Base-by-base conservation (phyloP, 495 filamentous ascomycete species). In the Saxispiralis lemnorum region DNA sequence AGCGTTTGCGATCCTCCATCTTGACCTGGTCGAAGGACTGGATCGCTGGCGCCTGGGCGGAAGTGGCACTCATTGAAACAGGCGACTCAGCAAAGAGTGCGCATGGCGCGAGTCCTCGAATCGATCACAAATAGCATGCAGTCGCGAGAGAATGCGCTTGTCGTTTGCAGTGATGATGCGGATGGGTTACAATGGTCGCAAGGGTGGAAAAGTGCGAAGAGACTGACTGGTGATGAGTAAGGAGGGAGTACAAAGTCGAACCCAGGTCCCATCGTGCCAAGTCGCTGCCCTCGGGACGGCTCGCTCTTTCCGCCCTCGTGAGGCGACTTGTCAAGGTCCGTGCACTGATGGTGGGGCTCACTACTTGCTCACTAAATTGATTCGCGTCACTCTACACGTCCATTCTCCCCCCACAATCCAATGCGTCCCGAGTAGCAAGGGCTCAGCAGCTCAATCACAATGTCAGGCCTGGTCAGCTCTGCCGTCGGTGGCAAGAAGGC, bases 1-100 rank as follows among this genome's bases (percentile, higher is more conserved):
- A 78, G 73, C 85, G 75, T 70, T 93, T 94, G 75, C 86, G 83
- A 69, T 93, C 84, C 69, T 94, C 86, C 86, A 93, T 93, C 72
- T 85, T 93, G 72, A 78, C 68, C 63, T 76, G 70, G 69, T 36
- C 72, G 66, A 73, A 65, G 57, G 76, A 66, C 66, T 73, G 71
- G 70, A 81, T 19, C 38, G 50, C 72, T 64, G 78, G 69, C 62
- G 77, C 69, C 59, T 70, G 66, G 52, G 74, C 71, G 65, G 81
- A 78, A 62, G 76, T 70, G 72, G 78, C 69, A 75, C 78, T 78
- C 81, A 84, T 84, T 67, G 81, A 42, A 43, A 28, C 24, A 28
- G 37, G 18, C 32, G 38, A 20, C 19, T 6, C 5, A 24, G 12
- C 18, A 15, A 41, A 41, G 38, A 32, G 19, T 45, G 24, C 24